Percentiles rank a stretch among this genome's conserved stretches.
phyloP scores from a whole-genome alignment of 495 filamentous ascomycete genomes.

The Elasticomyces elasticus region DNA sequence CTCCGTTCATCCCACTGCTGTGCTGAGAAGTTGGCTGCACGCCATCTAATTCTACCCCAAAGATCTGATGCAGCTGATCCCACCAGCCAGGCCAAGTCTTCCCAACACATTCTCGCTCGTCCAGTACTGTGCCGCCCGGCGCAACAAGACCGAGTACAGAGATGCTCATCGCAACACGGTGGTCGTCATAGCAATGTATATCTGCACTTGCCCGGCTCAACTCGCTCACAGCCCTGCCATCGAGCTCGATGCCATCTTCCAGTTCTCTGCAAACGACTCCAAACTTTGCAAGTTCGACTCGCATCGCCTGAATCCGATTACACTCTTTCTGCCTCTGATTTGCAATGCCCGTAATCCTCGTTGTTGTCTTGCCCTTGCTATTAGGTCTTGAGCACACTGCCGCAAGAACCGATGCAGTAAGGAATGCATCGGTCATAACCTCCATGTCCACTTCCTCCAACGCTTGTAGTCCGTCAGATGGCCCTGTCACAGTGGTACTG shows the following conservation, averaged over 20 bases:
- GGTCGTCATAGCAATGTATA: conserved; percentile 93
- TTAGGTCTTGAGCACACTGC: conserved; percentile 58
- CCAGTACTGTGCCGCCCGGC: conserved; percentile 65
- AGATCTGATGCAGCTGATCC: conserved; percentile 72
- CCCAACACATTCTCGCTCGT: conserved; percentile 82
- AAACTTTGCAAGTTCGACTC: conserved; percentile 90
- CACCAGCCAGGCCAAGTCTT: conserved; percentile 99
- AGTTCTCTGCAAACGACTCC: conserved; percentile 79
- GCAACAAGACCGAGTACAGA: conserved; percentile 73
- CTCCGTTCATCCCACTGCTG: conserved; percentile 23
- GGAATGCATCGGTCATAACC: conserved; percentile 97
- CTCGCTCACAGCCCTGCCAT: conserved; percentile 26
- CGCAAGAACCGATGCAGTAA: conserved; percentile 86
- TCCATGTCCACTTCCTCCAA: conserved; percentile 88
- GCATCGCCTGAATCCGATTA: conserved; percentile 94
- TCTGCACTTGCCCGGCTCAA: conserved; percentile 45
- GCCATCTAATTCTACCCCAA: conserved; percentile 63
- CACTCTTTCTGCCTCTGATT: conserved; percentile 99
- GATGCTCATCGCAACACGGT: conserved; percentile 97
- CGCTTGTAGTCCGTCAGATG: conserved; percentile 58
- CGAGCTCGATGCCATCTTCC: conserved; percentile 70
- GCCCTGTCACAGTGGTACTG: conserved; percentile 89
- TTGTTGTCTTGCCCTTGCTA: conserved; percentile 47
- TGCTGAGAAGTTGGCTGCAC: conserved; percentile 37
- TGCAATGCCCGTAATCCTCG: conserved; percentile 86